Evolutionary conservation across 2,329 filamentous ascomycete species (phyloP).

Genomic region (Blastomyces percursus): DNA sequence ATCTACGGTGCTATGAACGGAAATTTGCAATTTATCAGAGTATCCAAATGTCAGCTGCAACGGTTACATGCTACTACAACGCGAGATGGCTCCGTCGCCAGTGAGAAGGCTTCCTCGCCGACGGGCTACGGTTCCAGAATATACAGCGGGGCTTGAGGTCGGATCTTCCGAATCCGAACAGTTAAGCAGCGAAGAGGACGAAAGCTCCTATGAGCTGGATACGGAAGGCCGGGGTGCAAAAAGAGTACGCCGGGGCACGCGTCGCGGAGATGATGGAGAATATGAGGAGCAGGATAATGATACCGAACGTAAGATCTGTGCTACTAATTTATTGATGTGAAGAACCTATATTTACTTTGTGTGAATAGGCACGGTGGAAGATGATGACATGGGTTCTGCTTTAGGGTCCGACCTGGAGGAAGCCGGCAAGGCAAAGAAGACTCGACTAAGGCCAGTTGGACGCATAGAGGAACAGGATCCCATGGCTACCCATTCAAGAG

Average conservation of each 20-base stretch:
- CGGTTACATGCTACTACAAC: not conserved
- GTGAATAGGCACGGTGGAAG: not conserved
- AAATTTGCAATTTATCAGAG: not conserved
- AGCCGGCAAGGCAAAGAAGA: not conserved
- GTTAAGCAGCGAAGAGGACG: conserved; percentile 11
- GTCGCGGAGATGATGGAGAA: conserved; percentile 9
- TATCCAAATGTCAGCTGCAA: not conserved
- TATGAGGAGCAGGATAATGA: conserved; percentile 15
- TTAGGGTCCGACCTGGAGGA: conserved; percentile 1
- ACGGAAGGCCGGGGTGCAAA: conserved; percentile 9
- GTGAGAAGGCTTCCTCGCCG: conserved; percentile 28
- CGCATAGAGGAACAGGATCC: conserved; percentile 14
- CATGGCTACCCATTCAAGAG: conserved; percentile 28
- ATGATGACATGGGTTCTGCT: conserved; percentile 2
- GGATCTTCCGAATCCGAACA: conserved; percentile 13
- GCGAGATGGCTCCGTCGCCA: conserved; percentile 10
- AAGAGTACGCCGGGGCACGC: not conserved
- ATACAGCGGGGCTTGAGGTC: conserved; percentile 24
- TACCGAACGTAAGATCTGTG: conserved; percentile 10
- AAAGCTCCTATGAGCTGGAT: conserved; percentile 17
- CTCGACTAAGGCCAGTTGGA: conserved; percentile 9
- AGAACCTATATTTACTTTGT: not conserved
- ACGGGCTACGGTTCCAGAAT: conserved; percentile 23
- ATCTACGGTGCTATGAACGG: not conserved
- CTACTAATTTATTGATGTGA: not conserved